Evolutionary conservation across 2,329 filamentous ascomycete genomes (phyloP).

Genomic region (Colletotrichum navitas): DNA sequence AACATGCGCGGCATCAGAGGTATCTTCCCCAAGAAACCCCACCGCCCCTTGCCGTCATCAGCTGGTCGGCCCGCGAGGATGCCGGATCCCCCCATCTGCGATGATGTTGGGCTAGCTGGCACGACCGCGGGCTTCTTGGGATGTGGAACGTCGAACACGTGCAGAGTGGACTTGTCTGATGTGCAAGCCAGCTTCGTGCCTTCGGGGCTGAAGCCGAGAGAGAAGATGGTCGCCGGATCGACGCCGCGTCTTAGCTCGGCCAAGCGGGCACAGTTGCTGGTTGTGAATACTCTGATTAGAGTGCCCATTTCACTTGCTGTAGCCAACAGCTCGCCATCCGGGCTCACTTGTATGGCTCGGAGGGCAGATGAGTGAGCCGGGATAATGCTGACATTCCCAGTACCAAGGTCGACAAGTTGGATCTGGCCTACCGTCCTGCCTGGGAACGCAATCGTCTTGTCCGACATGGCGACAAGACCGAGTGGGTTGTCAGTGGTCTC

Average conservation of each 20-base stretch:
- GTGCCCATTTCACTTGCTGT: conserved; percentile 95
- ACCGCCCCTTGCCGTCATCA: conserved; percentile 76
- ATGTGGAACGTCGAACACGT: conserved; percentile 88
- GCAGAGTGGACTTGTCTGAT: conserved; percentile 95
- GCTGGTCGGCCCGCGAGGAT: conserved; percentile 48
- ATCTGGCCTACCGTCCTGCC: conserved; percentile 91
- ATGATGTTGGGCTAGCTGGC: conserved; percentile 44
- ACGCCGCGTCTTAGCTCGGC: conserved; percentile 90
- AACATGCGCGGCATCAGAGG: conserved; percentile 89
- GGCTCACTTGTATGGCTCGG: conserved; percentile 82
- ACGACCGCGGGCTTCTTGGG: conserved; percentile 54
- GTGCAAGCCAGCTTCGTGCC: conserved; percentile 88
- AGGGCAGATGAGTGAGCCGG: conserved; percentile 87
- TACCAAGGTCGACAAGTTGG: conserved; percentile 83
- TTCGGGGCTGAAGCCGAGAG: conserved; percentile 86
- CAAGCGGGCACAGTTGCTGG: conserved; percentile 82
- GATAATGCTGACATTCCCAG: conserved; percentile 90
- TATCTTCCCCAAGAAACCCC: conserved; percentile 86
- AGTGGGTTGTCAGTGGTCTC: conserved; percentile 88
- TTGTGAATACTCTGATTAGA: conserved; percentile 86
- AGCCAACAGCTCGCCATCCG: conserved; percentile 83
- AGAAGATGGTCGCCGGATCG: conserved; percentile 89
- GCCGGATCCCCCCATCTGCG: conserved; percentile 33
- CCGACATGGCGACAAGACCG: conserved; percentile 83
- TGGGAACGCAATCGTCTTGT: conserved; percentile 83